These are phyloP conservation scores for Hypoxylon sp. DNA, from an alignment of 2,329 filamentous ascomycete species.

Conservation along the genomic window DNA sequence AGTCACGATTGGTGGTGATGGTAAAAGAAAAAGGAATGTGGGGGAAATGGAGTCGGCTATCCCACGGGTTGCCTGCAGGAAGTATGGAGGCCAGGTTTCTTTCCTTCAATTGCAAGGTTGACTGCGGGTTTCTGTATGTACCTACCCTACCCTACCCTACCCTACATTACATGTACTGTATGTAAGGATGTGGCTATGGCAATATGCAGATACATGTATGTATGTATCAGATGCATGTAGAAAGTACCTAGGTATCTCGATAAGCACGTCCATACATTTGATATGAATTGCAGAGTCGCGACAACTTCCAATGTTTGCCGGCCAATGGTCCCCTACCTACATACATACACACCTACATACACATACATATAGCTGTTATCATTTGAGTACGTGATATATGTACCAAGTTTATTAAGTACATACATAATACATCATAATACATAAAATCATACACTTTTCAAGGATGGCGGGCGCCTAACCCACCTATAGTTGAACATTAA, in stretches of 20 bases:
- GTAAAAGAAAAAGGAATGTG: conserved; percentile 29
- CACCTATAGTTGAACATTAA: conserved; percentile 16
- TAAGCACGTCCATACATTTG: too few relatives aligned
- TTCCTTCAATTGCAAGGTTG: too few relatives aligned
- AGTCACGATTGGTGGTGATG: conserved; percentile 12
- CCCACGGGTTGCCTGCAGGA: conserved; percentile 20
- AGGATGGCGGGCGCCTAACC: conserved; percentile 26
- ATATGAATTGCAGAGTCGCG: too few relatives aligned
- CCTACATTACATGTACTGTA: too few relatives aligned
- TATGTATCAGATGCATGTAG: background rate
- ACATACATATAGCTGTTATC: background rate
- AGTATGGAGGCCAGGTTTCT: background rate
- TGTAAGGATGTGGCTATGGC: too few relatives aligned
- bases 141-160: too few relatives aligned
- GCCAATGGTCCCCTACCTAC: too few relatives aligned
- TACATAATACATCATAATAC: too few relatives aligned
- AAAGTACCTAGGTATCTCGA: background rate
- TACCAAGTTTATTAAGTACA: conserved; percentile 24
- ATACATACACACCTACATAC: too few relatives aligned
- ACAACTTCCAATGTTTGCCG: too few relatives aligned
- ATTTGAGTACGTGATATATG: background rate
- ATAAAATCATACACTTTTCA: conserved; percentile 7
- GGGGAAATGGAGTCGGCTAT: conserved; percentile 23
- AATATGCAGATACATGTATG: background rate
- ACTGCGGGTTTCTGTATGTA: too few relatives aligned